A percentile compares a stretch with the other conserved stretches of the same genome.
phyloP scores from a whole-genome alignment of 371 early-diverging fungal species.

The Mortierella sp. region DNA sequence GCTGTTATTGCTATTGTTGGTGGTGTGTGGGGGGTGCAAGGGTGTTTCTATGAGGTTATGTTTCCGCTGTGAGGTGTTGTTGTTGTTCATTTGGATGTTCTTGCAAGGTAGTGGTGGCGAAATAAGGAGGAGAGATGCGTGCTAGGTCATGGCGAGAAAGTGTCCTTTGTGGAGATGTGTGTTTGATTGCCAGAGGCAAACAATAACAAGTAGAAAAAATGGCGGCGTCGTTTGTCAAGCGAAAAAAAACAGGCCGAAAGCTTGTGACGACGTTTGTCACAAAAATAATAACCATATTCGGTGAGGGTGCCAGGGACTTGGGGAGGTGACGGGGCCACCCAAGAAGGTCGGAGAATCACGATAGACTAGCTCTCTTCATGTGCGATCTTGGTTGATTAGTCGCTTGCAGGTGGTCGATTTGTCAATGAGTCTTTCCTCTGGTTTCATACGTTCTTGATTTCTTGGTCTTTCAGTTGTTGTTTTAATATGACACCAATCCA shows the following conservation, averaged over 20 bases:
- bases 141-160: constrained; percentile 1
- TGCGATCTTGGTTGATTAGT: neutral
- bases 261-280: neutral
- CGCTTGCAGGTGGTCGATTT: neutral
- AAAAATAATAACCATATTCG: neutral
- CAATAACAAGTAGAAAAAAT: neutral
- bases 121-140: neutral
- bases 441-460: neutral
- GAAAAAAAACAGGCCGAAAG: neutral
- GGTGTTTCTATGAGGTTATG: constrained; percentile 32
- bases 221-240: constrained; percentile 3
- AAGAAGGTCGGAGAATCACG: neutral
- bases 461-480: neutral
- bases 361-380: neutral
- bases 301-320: neutral
- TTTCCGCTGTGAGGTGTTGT: constrained; percentile 16
- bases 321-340: neutral
- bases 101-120: neutral
- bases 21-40: neutral
- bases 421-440: neutral
- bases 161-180: neutral
- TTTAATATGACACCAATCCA: neutral
- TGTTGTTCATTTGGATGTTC: constrained; percentile 7
- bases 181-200: neutral
- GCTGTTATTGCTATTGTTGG: neutral